Conservation (phyloP, 148 eudicot species). For the Oxyria digyna region DNA sequence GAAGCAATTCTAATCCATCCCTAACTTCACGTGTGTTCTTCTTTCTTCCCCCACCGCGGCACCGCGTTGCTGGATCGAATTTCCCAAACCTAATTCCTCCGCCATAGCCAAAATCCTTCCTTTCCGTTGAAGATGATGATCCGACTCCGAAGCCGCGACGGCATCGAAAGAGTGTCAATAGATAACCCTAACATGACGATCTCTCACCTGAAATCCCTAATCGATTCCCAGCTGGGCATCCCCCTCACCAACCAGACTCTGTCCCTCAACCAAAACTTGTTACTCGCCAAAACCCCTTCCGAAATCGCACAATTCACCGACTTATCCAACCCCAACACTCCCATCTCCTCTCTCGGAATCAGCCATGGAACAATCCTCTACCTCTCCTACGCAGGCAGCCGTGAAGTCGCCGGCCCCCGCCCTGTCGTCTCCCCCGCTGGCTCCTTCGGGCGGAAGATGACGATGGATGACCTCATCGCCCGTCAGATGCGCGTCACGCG, state of each 20-base stretch:
- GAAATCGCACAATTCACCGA: slow-evolving; percentile 48
- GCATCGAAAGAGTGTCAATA: slow-evolving; percentile 53
- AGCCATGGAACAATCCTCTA: slow-evolving; percentile 53
- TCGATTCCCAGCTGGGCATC: slow-evolving; percentile 61
- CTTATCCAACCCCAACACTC: slow-evolving; percentile 38
- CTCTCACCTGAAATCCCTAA: slow-evolving; percentile 57
- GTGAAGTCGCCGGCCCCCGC: slow-evolving; percentile 29
- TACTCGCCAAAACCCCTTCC: slow-evolving; percentile 55
- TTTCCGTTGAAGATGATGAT: slow-evolving; percentile 39
- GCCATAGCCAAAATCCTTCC: neutral
- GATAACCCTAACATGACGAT: slow-evolving; percentile 45
- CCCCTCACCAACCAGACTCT: slow-evolving; percentile 53
- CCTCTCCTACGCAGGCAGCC: slow-evolving; percentile 58
- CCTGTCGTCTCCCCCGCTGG: slow-evolving; percentile 54
- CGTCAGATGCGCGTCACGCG: slow-evolving; percentile 68
- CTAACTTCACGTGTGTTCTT: neutral
- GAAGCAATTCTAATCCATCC: no score
- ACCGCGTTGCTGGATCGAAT: no score
- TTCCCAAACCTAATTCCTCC: neutral
- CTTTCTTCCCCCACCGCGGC: neutral
- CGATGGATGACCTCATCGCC: slow-evolving; percentile 87
- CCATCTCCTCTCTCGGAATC: slow-evolving; percentile 29
- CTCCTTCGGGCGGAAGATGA: slow-evolving; percentile 82
- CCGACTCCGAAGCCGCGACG: slow-evolving; percentile 82
- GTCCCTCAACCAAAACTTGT: slow-evolving; percentile 56